Evolutionary conservation across 768 basidiomycete species (phyloP).

Genomic region (Calocybe cyanea): DNA sequence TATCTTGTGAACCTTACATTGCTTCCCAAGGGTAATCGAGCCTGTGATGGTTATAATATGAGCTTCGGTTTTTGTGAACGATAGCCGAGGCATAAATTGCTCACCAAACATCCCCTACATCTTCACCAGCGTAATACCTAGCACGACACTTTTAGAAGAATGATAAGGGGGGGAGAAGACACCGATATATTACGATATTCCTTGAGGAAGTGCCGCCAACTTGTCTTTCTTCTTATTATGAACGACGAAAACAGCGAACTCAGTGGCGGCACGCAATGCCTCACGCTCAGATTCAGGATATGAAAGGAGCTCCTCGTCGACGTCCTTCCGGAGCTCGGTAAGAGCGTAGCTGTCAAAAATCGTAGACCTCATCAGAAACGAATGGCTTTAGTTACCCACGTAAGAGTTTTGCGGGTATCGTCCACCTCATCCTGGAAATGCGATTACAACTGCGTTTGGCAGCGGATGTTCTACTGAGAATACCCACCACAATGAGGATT

Average conservation of each 20-base stretch:
- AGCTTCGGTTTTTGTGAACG: not conserved
- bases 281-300: constrained; percentile 73
- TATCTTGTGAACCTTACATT: constrained; percentile 37
- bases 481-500: constrained; percentile 77
- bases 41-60: constrained; percentile 36
- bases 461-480: too few species aligned
- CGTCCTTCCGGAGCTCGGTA: constrained; percentile 85
- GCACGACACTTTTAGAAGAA: not conserved
- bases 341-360: constrained; percentile 69
- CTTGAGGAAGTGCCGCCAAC: constrained; percentile 65
- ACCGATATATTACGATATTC: constrained; percentile 48
- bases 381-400: constrained; percentile 43
- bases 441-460: constrained; percentile 1
- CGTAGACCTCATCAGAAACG: constrained; percentile 1
- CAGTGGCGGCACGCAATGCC: constrained; percentile 58
- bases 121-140: constrained; percentile 78
- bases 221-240: constrained; percentile 93
- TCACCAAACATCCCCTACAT: constrained; percentile 71
- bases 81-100: constrained; percentile 18
- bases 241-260: constrained; percentile 92
- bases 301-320: constrained; percentile 61
- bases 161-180: not conserved
- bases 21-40: constrained; percentile 86
- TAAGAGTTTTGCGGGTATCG: constrained; percentile 84
- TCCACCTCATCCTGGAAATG: constrained; percentile 75